phyloP scores from a whole-genome alignment of 1,139 yeast species.

The Yamadazyma atmosphaerica region DNA sequence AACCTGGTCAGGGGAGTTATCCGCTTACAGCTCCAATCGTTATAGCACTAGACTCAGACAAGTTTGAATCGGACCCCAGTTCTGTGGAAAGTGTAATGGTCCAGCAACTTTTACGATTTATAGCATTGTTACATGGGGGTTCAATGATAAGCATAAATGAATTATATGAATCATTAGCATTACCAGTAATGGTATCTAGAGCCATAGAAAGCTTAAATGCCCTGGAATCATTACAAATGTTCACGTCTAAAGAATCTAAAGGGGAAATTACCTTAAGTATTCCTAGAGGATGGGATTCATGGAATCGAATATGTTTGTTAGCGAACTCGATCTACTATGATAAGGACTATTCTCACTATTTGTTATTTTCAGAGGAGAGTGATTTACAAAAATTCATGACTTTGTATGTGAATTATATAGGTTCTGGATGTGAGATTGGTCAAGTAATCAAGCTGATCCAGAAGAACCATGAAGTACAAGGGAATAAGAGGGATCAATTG shows the following conservation, averaged over 20 bases:
- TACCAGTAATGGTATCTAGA: background rate
- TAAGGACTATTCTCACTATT: slow-evolving; percentile 3
- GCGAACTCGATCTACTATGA: slow-evolving; percentile 28
- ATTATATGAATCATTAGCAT: background rate
- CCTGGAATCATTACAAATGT: too few relatives aligned
- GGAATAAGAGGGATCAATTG: too few relatives aligned
- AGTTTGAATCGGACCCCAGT: slow-evolving; percentile 20
- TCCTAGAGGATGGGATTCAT: slow-evolving; percentile 52
- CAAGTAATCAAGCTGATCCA: too few relatives aligned
- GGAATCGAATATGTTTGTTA: slow-evolving; percentile 48
- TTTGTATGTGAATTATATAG: slow-evolving; percentile 3
- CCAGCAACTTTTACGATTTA: slow-evolving; percentile 55
- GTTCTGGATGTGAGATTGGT: too few relatives aligned
- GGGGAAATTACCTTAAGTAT: slow-evolving; percentile 30
- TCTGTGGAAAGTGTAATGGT: slow-evolving; percentile 23
- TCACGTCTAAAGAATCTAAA: background rate
- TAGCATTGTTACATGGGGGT: slow-evolving; percentile 47
- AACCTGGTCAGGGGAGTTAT: background rate
- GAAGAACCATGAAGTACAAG: too few relatives aligned
- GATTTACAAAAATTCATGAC: background rate
- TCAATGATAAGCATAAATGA: slow-evolving; percentile 21
- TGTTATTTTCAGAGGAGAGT: slow-evolving; percentile 5
- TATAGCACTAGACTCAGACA: slow-evolving; percentile 19
- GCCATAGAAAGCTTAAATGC: background rate
- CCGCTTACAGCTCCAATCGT: slow-evolving; percentile 9